phyloP scores from a whole-genome alignment of 257 asterid species.

The Leptodermis oblonga region DNA sequence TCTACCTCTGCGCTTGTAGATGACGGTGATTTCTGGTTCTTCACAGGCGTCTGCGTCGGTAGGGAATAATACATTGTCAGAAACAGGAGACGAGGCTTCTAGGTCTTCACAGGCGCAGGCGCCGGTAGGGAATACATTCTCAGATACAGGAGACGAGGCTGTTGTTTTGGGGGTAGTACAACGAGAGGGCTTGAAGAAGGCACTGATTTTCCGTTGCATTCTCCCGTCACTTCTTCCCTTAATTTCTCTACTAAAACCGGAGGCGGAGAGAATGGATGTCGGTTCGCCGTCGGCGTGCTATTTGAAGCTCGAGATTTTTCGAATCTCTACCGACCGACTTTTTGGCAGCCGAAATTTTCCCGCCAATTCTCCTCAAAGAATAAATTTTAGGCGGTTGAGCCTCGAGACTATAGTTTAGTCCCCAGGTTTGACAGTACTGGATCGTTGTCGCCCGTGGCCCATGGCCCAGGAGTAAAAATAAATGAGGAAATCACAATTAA shows the following conservation, averaged over 20 bases:
- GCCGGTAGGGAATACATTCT: slow-evolving; percentile 7
- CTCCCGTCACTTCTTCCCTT: slow-evolving; percentile 12
- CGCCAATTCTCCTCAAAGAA: neutral
- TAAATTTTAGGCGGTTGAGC: no score
- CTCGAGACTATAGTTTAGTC: no score
- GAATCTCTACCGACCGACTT: neutral
- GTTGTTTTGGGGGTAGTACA: slow-evolving; percentile 22
- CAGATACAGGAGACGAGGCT: slow-evolving; percentile 20
- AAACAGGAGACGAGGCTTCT: slow-evolving; percentile 26
- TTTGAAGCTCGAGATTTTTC: no score
- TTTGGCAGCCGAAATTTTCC: neutral
- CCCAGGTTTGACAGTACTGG: no score
- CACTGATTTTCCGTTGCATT: slow-evolving; percentile 58
- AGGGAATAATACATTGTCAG: slow-evolving; percentile 12
- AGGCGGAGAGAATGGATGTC: neutral
- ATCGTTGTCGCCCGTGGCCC: no score
- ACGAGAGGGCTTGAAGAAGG: slow-evolving; percentile 47
- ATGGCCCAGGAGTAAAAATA: no score
- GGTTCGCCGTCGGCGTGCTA: neutral
- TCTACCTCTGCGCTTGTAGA: slow-evolving; percentile 30
- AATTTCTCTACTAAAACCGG: neutral
- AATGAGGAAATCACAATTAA: no score
- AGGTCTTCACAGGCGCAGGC: slow-evolving; percentile 20
- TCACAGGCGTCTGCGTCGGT: slow-evolving; percentile 11
- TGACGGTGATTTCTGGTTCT: slow-evolving; percentile 37